Evolutionary conservation across 2,329 filamentous ascomycete genomes (phyloP), one percentile per base, ranked within the genome.

Genomic region (Pseudopyricularia cyperi): DNA sequence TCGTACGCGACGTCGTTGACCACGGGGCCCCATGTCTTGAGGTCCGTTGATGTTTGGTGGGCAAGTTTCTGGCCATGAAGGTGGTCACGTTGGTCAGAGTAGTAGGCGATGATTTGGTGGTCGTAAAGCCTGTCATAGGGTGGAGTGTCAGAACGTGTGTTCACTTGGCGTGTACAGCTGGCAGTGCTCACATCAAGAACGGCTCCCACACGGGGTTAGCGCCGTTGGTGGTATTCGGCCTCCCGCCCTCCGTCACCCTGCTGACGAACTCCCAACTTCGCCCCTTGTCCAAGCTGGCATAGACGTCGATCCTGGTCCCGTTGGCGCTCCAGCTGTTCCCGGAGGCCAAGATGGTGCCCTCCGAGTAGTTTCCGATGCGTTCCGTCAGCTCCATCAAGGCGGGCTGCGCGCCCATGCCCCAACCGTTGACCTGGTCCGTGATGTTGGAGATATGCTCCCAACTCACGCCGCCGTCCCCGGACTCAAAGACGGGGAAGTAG

Each of bases 121-220:
- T 83, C 66, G 63, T 82, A 71, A 39, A 74, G 69, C 62, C 74
- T 73, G 47, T 8, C 15, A 26, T 3, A 8, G 15, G n/a, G 4
- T 2, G 30, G 2, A n/a, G 14, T 42, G 24, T 54, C 3, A 49
- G 46, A 11, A 14, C 2, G n/a, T 33, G 11, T 48, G 22, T 35
- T 9, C 22, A 5, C 5, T 11, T 15, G 14, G 3, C 5, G 4
- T 44, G 15, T 46, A 8, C 12, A 24, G 3, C 14, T 11, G 4
- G 8, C 6, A 9, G 28, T 3, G 51, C 56, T 53, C 46, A 60
- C 61, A 79, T 61, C 42, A 87, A 65, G 63, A 83, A 86, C 0
- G 84, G 84, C 63, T 88, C 85, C 84, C 84, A 88, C 19, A 88
- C 79, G 0, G 83, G 81, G 0, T 80, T 83, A 35, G 80, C 63